These are phyloP conservation scores for Aphanomyces astaci DNA, from an alignment of 352 stramenopile species.

Conservation along the genomic window DNA sequence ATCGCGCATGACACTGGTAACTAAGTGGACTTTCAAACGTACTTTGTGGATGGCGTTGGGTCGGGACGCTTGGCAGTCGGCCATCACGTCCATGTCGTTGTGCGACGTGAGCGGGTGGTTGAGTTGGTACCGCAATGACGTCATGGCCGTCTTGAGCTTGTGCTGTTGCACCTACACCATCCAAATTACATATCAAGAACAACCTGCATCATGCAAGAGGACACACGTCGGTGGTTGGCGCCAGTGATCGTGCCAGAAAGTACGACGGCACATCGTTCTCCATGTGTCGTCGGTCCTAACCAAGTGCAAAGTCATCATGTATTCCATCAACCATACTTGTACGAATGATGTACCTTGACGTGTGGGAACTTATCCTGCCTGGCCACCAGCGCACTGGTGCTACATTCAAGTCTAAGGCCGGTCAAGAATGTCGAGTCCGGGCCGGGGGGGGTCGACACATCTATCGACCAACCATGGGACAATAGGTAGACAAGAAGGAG, in stretches of 20 bases:
- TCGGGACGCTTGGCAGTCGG: conserved; percentile 4
- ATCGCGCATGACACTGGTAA: neutral
- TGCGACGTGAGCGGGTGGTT: conserved; percentile 71
- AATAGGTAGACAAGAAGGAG: no score
- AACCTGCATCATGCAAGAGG: no score
- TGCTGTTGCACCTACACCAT: neutral
- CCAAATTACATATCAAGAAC: neutral
- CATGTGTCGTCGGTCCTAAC: conserved; percentile 2
- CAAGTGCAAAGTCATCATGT: no score
- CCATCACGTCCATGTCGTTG: conserved; percentile 54
- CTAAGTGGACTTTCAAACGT: neutral
- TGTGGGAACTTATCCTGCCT: neutral
- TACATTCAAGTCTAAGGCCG: conserved; percentile 31
- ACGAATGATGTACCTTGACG: neutral
- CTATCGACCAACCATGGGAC: no score
- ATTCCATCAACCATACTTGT: neutral
- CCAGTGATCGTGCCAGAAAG: conserved; percentile 19
- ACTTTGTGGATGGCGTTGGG: conserved; percentile 16
- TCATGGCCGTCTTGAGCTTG: conserved; percentile 24
- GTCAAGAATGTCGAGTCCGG: conserved; percentile 71
- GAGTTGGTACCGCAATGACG: conserved; percentile 37
- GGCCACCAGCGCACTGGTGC: neutral
- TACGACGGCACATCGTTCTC: conserved; percentile 20
- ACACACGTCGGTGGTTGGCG: conserved; percentile 2
- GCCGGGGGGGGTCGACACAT: neutral